These are phyloP conservation scores for Thermomucor indicae-seudaticae DNA, from an alignment of 371 early-diverging fungal genomes.

Conservation along the genomic window DNA sequence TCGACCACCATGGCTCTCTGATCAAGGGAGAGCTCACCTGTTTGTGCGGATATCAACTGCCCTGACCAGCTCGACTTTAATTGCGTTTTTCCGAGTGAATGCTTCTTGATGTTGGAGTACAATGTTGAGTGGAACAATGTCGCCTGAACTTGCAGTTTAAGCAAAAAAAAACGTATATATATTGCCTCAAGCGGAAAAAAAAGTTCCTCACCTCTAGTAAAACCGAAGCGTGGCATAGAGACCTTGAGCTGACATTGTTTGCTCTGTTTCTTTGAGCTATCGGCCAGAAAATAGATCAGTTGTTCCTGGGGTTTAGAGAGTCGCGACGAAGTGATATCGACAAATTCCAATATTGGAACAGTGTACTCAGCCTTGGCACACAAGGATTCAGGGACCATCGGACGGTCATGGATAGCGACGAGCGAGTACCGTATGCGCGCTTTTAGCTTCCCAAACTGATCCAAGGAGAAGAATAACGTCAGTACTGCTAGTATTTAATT, in stretches of 20 bases:
- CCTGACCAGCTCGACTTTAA: conserved; percentile 31
- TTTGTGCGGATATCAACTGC: conserved; percentile 29
- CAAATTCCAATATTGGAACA: conserved; percentile 36
- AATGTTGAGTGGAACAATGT: conserved; percentile 33
- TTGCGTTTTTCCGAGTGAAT: conserved; percentile 18
- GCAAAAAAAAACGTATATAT: background rate
- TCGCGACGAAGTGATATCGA: conserved; percentile 26
- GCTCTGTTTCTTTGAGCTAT: conserved; percentile 18
- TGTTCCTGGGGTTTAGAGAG: conserved; percentile 30
- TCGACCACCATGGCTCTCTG: background rate
- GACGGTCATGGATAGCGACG: conserved; percentile 31
- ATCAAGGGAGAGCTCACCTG: conserved; percentile 8
- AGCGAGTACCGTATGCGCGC: conserved; percentile 37
- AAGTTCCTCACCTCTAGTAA: conserved; percentile 50
- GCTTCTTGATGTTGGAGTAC: conserved; percentile 28
- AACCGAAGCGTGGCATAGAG: conserved; percentile 39
- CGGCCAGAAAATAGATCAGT: conserved; percentile 12
- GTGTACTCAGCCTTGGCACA: conserved; percentile 35
- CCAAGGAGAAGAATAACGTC: background rate
- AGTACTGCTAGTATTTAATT: background rate
- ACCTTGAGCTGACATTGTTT: conserved; percentile 27
- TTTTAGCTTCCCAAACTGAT: conserved; percentile 20
- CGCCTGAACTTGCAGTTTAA: conserved; percentile 25
- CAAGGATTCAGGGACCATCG: conserved; percentile 39
- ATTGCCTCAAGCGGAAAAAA: too few relatives aligned